Conservation (phyloP, 2,329 filamentous ascomycete species). For the Cercospora canescens region DNA sequence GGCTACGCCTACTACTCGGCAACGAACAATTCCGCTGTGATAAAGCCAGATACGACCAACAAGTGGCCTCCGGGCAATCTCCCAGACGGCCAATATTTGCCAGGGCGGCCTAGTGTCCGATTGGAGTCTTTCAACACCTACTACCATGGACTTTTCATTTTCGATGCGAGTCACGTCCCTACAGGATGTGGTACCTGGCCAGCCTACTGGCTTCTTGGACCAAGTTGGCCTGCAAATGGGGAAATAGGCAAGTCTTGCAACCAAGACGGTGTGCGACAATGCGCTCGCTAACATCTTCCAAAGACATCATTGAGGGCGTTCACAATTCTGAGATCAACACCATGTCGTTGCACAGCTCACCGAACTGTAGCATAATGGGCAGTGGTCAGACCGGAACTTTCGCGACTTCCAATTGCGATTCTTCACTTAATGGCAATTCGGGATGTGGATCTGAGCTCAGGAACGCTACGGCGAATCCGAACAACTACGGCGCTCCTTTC, state of each 20-base stretch:
- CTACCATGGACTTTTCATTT: conserved; percentile 41
- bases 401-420: conserved; percentile 31
- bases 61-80: conserved; percentile 44
- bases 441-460: conserved; percentile 34
- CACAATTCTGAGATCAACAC: conserved; percentile 31
- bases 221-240: conserved; percentile 43
- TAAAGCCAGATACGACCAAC: conserved; percentile 38
- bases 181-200: conserved; percentile 44
- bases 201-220: conserved; percentile 47
- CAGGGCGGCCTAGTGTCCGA: conserved; percentile 37
- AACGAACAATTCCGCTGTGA: conserved; percentile 27
- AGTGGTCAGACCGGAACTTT: conserved; percentile 33
- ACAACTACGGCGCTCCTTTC: conserved; percentile 36
- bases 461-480: conserved; percentile 25
- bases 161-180: conserved; percentile 42
- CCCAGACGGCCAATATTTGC: neutral
- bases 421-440: conserved; percentile 27
- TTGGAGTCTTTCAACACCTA: conserved; percentile 40
- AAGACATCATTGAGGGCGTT: conserved; percentile 41
- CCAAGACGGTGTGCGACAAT: neutral
- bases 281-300: conserved; percentile 23
- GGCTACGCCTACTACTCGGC: conserved; percentile 29
- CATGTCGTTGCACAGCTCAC: conserved; percentile 35
- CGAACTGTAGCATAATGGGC: conserved; percentile 35
- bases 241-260: conserved; percentile 31